A percentile compares a stretch with the other conserved stretches of the same genome.
Conservation (phyloP, 345 rosid genomes). For the Turnera subulata region DNA sequence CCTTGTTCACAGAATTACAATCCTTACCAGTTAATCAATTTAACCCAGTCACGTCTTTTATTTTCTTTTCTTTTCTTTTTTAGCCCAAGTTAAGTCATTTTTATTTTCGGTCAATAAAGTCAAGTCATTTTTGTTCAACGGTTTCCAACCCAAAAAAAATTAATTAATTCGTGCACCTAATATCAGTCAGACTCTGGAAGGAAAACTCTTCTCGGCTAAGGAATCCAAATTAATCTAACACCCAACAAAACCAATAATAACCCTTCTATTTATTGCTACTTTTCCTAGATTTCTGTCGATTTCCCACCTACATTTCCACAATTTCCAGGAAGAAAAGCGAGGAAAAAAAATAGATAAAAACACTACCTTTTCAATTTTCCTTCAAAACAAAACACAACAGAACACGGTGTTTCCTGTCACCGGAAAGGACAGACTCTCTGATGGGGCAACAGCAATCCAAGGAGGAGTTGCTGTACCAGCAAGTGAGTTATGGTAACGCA, state of each 20-base stretch:
- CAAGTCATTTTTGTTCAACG: background rate
- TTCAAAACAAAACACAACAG: background rate
- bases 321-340: background rate
- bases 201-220: background rate
- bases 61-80: too few relatives aligned
- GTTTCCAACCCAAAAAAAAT: background rate
- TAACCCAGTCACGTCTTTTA: too few relatives aligned
- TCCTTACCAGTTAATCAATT: too few relatives aligned
- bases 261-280: too few relatives aligned
- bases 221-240: too few relatives aligned
- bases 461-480: conserved; percentile 79
- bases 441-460: conserved; percentile 98
- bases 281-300: too few relatives aligned
- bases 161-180: too few relatives aligned
- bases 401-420: background rate
- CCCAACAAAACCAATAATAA: too few relatives aligned
- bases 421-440: background rate
- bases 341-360: too few relatives aligned
- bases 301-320: background rate
- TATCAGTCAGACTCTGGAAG: too few relatives aligned
- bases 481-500: conserved; percentile 63
- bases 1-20: too few relatives aligned
- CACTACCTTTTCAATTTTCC: background rate
- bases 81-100: too few relatives aligned
- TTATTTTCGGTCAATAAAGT: background rate